These are phyloP conservation scores for Cryptosporidium sp. DNA, from an alignment of 169 alveolate genomes.

Conservation along the genomic window DNA sequence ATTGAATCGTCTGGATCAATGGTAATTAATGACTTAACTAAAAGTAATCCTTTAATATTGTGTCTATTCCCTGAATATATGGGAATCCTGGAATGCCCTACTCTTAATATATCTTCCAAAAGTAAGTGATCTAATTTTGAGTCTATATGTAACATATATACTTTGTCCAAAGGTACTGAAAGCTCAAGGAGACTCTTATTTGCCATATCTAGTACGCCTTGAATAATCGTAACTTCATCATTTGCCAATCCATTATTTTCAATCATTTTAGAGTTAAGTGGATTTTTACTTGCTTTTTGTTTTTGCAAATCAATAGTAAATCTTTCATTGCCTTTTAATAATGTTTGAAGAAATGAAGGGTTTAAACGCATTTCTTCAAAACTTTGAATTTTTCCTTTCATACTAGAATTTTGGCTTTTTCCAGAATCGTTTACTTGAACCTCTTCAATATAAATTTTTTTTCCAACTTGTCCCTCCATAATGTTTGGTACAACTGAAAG, in stretches of 20 bases:
- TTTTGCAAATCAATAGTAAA: background rate
- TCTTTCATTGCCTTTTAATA: constrained; percentile 6
- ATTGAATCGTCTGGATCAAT: constrained; percentile 70
- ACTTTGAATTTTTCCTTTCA: constrained; percentile 3
- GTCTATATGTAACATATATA: constrained; percentile 82
- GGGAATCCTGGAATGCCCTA: constrained; percentile 90
- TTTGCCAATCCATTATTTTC: constrained; percentile 63
- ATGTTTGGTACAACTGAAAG: constrained; percentile 35
- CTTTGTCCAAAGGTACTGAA: constrained; percentile 81
- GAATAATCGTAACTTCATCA: constrained; percentile 83
- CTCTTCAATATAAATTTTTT: constrained; percentile 2
- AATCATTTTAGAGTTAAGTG: background rate
- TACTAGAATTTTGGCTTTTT: background rate
- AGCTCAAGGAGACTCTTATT: constrained; percentile 79
- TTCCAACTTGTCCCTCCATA: background rate
- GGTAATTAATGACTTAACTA: constrained; percentile 82
- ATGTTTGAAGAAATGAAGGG: background rate
- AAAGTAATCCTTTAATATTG: constrained; percentile 84
- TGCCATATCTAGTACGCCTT: constrained; percentile 86
- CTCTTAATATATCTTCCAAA: constrained; percentile 78
- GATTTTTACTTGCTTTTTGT: background rate
- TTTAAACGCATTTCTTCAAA: constrained; percentile 21
- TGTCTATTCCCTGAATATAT: constrained; percentile 81
- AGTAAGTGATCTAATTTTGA: constrained; percentile 76
- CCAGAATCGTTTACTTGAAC: background rate